phyloP scores from a whole-genome alignment of 2,329 filamentous ascomycete species.

The Aspergillus phoenicis region DNA sequence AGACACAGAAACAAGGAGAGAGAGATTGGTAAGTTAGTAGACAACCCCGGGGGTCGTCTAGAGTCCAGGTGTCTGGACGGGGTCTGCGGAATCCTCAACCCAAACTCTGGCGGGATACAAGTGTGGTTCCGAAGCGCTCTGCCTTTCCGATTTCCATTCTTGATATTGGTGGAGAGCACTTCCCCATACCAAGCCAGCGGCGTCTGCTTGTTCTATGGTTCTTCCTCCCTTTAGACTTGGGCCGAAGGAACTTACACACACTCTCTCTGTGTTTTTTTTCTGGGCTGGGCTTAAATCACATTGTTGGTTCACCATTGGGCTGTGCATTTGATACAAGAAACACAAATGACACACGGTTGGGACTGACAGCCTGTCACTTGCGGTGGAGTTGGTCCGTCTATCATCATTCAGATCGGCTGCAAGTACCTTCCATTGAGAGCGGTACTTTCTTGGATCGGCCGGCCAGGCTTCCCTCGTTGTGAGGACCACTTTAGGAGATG shows the following conservation, averaged over 20 bases:
- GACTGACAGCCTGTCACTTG: neutral
- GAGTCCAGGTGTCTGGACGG: conserved; percentile 8
- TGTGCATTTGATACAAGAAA: neutral
- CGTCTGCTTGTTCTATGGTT: neutral
- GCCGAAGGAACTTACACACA: neutral
- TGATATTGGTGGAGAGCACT: conserved; percentile 2
- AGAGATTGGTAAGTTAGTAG: neutral
- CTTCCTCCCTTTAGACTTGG: neutral
- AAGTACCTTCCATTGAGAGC: neutral
- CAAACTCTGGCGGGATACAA: conserved; percentile 12
- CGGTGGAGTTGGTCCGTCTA: neutral
- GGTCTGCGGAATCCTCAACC: conserved; percentile 19
- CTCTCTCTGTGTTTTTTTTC: too few species aligned
- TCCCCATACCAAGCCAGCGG: conserved; percentile 1
- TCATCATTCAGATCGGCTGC: neutral
- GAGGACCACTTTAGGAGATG: neutral
- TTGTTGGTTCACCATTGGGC: neutral
- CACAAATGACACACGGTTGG: neutral
- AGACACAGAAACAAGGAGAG: too few species aligned
- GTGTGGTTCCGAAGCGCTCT: conserved; percentile 3
- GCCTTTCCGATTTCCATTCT: neutral
- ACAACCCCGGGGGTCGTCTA: neutral
- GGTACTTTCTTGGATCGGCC: neutral
- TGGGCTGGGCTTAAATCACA: neutral
- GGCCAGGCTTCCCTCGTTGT: neutral